Percentiles rank a stretch among this genome's conserved stretches.
Evolutionary conservation across 2,329 filamentous ascomycete species (phyloP).

Genomic region (Achaetomium macrosporum): DNA sequence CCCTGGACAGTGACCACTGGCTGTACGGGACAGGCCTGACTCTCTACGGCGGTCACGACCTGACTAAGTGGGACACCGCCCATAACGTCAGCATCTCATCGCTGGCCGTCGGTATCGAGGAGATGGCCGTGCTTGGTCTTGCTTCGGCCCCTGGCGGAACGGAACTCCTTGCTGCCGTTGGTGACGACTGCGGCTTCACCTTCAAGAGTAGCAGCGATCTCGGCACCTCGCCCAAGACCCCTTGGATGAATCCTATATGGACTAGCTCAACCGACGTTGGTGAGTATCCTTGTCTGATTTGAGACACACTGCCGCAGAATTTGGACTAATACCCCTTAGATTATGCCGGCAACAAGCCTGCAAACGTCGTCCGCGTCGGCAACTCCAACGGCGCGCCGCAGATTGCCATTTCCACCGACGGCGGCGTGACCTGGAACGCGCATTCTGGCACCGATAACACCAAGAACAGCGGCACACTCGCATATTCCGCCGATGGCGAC

Average conservation of each 20-base stretch:
- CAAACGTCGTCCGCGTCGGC: conserved; percentile 46
- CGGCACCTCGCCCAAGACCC: conserved; percentile 36
- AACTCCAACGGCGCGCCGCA: conserved; percentile 38
- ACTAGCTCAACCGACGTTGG: conserved; percentile 39
- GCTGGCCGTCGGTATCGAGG: conserved; percentile 50
- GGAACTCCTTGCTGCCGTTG: conserved; percentile 46
- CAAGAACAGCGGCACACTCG: conserved; percentile 41
- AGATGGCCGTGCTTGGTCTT: conserved; percentile 45
- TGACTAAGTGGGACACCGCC: conserved; percentile 48
- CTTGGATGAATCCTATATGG: conserved; percentile 44
- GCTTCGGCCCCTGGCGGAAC: conserved; percentile 44
- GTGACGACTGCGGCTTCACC: conserved; percentile 48
- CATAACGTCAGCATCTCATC: conserved; percentile 45
- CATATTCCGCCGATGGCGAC: conserved; percentile 46
- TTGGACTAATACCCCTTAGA: conserved; percentile 27
- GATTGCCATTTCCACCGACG: conserved; percentile 44
- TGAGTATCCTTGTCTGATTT: conserved; percentile 15
- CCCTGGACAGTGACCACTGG: conserved; percentile 54
- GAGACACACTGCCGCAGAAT: neutral
- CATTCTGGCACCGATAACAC: conserved; percentile 42
- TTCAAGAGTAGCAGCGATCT: conserved; percentile 36
- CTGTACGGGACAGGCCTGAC: conserved; percentile 51
- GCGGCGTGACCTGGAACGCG: conserved; percentile 44
- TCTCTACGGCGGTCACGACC: conserved; percentile 39
- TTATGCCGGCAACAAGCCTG: conserved; percentile 41